Evolutionary conservation across 1,284 basidiomycete species (phyloP).

Genomic region (Mycosarcoma maydis): DNA sequence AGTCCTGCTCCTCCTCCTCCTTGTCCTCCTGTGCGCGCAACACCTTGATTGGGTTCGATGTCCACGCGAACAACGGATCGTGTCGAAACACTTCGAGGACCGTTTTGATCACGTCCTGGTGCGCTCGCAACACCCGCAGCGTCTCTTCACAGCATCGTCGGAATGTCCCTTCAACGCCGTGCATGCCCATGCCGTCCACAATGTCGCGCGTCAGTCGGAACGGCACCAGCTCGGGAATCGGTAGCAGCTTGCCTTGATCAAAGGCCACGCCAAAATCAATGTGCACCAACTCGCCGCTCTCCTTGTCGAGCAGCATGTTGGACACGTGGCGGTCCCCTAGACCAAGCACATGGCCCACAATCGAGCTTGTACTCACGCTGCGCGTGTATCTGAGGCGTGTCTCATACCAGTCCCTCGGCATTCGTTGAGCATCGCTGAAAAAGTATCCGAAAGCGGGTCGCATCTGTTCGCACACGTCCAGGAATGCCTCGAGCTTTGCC

Average conservation of each 20-base stretch:
- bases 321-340: constrained; percentile 91
- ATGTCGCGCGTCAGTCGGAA: constrained; percentile 94
- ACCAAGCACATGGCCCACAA: constrained; percentile 91
- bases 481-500: constrained; percentile 69
- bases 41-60: constrained; percentile 54
- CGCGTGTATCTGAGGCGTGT: constrained; percentile 89
- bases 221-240: constrained; percentile 87
- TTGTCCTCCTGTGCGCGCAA: constrained; percentile 44
- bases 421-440: constrained; percentile 87
- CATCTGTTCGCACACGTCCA: constrained; percentile 73
- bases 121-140: constrained; percentile 83
- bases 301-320: constrained; percentile 89
- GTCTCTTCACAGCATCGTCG: constrained; percentile 94
- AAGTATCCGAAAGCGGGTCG: constrained; percentile 91
- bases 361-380: constrained; percentile 90
- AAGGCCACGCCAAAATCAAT: constrained; percentile 98
- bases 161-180: constrained; percentile 92
- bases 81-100: constrained; percentile 96
- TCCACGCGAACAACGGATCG: constrained; percentile 92
- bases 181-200: constrained; percentile 90
- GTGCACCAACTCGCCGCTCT: constrained; percentile 86
- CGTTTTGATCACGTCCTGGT: constrained; percentile 87
- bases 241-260: constrained; percentile 86
- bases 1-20: constrained; percentile 30
- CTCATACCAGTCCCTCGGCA: constrained; percentile 90